phyloP scores from a whole-genome alignment of 306 rosid genomes.

The Lagenaria siceraria region DNA sequence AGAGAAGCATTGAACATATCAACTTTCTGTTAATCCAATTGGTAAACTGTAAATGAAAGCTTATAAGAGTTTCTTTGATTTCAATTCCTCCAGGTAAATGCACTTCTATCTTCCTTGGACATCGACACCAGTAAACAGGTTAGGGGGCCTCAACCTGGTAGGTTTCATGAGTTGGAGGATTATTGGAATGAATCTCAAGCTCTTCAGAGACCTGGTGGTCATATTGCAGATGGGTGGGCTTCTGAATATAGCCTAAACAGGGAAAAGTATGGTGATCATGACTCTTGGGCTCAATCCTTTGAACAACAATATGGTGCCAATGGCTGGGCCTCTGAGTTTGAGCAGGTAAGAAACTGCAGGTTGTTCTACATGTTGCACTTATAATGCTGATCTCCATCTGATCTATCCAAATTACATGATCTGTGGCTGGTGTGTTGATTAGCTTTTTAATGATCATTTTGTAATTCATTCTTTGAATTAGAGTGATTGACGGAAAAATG shows the following conservation, averaged over 20 bases:
- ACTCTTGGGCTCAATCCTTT: constrained; percentile 74
- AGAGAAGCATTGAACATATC: background rate
- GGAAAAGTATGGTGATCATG: constrained; percentile 47
- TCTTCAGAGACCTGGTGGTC: constrained; percentile 40
- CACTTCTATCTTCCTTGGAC: constrained; percentile 79
- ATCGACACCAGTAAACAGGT: constrained; percentile 46
- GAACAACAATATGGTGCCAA: constrained; percentile 74
- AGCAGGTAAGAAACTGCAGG: constrained; percentile 39
- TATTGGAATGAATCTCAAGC: constrained; percentile 97
- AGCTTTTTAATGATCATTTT: background rate
- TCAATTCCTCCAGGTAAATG: constrained; percentile 55
- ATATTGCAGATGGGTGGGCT: constrained; percentile 67
- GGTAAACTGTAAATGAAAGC: background rate
- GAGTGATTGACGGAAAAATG: background rate
- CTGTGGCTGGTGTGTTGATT: background rate
- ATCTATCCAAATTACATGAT: background rate
- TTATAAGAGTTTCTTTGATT: constrained; percentile 10
- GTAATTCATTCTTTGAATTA: background rate
- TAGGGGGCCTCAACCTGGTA: constrained; percentile 49
- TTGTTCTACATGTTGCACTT: background rate
- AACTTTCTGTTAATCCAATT: background rate
- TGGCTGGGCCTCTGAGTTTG: constrained; percentile 97
- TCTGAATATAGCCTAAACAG: constrained; percentile 56
- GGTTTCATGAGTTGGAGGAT: constrained; percentile 66
- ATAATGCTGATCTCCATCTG: background rate